These are phyloP conservation scores for Rhizopus microsporus DNA, from an alignment of 371 early-diverging fungal species.

Conservation along the genomic window DNA sequence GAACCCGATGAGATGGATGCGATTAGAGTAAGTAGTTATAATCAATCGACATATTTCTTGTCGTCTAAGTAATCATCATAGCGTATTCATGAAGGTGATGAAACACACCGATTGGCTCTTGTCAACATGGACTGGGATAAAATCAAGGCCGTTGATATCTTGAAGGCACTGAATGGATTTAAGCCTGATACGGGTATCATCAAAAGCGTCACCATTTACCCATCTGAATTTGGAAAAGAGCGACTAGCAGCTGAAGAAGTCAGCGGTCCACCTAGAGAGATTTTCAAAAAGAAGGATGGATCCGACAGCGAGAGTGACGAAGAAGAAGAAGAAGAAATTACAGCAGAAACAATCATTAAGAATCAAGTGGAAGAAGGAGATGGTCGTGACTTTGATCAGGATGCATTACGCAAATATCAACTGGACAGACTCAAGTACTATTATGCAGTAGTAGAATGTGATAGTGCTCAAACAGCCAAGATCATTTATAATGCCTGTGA, in stretches of 20 bases:
- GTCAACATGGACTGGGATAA: slow-evolving; percentile 98
- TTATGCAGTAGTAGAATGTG: slow-evolving; percentile 94
- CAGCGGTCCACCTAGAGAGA: slow-evolving; percentile 85
- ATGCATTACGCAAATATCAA: slow-evolving; percentile 90
- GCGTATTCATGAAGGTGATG: slow-evolving; percentile 80
- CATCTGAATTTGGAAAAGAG: slow-evolving; percentile 96
- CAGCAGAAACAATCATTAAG: slow-evolving; percentile 48
- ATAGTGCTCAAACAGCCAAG: slow-evolving; percentile 81
- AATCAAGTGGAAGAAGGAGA: slow-evolving; percentile 60
- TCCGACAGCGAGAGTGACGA: slow-evolving; percentile 41
- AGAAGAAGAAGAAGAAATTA: slow-evolving; percentile 54
- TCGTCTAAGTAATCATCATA: slow-evolving; percentile 23
- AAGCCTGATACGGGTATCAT: slow-evolving; percentile 79
- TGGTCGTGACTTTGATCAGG: slow-evolving; percentile 81
- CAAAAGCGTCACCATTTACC: slow-evolving; percentile 82
- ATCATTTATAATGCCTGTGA: slow-evolving; percentile 87
- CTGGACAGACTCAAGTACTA: slow-evolving; percentile 91
- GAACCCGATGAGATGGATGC: slow-evolving; percentile 58
- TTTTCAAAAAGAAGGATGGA: slow-evolving; percentile 51
- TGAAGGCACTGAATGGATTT: slow-evolving; percentile 85
- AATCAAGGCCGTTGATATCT: slow-evolving; percentile 83
- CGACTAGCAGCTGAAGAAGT: slow-evolving; percentile 72
- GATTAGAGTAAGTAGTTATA: slow-evolving; percentile 8
- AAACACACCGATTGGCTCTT: slow-evolving; percentile 85
- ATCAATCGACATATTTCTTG: slow-evolving; percentile 4